A percentile compares a stretch with the other conserved stretches of the same genome.
These are phyloP conservation scores for Pholiota molesta DNA, from an alignment of 768 basidiomycete genomes.

Conservation along the genomic window DNA sequence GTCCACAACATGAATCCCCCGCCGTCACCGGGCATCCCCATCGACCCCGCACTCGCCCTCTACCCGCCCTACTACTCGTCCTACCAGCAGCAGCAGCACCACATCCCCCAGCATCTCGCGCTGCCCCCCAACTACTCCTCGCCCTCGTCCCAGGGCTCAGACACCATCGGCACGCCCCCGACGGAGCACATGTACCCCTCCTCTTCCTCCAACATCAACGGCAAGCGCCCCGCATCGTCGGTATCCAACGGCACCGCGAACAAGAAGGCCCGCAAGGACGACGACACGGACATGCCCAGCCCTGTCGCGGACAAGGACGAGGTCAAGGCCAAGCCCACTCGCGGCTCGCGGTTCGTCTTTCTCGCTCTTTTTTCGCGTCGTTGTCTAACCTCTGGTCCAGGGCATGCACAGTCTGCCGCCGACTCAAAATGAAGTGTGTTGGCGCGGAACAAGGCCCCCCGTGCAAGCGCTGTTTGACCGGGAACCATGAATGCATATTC, in stretches of 20 bases:
- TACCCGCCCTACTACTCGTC: conserved; percentile 68
- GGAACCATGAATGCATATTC: conserved; percentile 91
- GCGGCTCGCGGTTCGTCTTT: conserved; percentile 73
- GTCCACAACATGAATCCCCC: conserved; percentile 53
- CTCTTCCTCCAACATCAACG: conserved; percentile 53
- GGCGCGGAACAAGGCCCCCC: conserved; percentile 90
- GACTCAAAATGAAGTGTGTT: conserved; percentile 93
- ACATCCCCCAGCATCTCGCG: conserved; percentile 56
- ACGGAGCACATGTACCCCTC: conserved; percentile 61
- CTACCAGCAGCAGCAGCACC: conserved; percentile 50
- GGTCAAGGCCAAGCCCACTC: conserved; percentile 77
- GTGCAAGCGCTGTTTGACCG: conserved; percentile 82
- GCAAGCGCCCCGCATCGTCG: conserved; percentile 67
- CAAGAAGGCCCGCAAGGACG: conserved; percentile 67
- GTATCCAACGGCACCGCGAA: conserved; percentile 37
- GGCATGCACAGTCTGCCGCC: conserved; percentile 90
- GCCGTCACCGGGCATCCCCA: conserved; percentile 62
- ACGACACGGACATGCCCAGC: conserved; percentile 51
- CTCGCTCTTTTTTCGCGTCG: conserved; percentile 16
- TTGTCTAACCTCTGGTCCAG: conserved; percentile 38
- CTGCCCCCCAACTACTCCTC: conserved; percentile 68
- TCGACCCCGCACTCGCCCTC: conserved; percentile 72
- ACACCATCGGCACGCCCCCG: conserved; percentile 74
- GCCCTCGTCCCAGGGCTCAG: conserved; percentile 80
- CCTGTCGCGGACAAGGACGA: conserved; percentile 64